Conservation (phyloP, 768 basidiomycete genomes). For the Serendipita indica region DNA sequence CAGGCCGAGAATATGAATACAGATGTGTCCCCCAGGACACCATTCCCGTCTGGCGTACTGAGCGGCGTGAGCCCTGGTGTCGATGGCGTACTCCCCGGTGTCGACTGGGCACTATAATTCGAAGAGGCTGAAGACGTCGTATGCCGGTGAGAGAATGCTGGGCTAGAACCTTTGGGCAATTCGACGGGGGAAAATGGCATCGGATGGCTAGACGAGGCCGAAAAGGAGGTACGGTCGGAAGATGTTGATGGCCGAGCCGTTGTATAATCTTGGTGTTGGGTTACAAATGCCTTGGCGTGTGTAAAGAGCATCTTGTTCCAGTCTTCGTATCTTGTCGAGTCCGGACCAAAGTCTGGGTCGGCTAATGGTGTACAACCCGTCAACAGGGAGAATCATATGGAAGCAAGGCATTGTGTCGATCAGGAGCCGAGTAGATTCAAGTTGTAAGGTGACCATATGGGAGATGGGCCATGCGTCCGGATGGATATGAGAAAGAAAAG, state of each 20-base stretch:
- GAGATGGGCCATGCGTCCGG: too few species aligned
- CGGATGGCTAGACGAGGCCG: neutral
- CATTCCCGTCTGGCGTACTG: neutral
- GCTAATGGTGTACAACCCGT: neutral
- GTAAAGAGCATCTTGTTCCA: slow-evolving; percentile 35
- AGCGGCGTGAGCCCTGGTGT: neutral
- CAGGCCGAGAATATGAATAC: slow-evolving; percentile 37
- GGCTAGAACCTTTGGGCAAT: neutral
- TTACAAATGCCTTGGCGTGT: slow-evolving; percentile 25
- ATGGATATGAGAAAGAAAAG: neutral
- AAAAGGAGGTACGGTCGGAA: neutral
- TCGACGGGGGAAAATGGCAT: neutral
- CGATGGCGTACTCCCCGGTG: neutral
- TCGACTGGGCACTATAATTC: neutral
- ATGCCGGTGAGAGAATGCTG: neutral
- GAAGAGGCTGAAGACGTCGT: neutral
- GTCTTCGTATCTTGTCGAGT: slow-evolving; percentile 16
- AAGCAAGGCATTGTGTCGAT: too few species aligned
- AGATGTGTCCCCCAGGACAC: slow-evolving; percentile 26
- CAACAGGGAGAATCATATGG: too few species aligned
- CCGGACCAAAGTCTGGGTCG: slow-evolving; percentile 7
- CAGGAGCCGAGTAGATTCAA: too few species aligned
- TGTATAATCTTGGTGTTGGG: slow-evolving; percentile 20
- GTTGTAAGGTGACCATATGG: too few species aligned
- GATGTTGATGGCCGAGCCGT: neutral